Evolutionary conservation across 2,329 filamentous ascomycete genomes (phyloP).

Genomic region (Diaporthe ampelina): DNA sequence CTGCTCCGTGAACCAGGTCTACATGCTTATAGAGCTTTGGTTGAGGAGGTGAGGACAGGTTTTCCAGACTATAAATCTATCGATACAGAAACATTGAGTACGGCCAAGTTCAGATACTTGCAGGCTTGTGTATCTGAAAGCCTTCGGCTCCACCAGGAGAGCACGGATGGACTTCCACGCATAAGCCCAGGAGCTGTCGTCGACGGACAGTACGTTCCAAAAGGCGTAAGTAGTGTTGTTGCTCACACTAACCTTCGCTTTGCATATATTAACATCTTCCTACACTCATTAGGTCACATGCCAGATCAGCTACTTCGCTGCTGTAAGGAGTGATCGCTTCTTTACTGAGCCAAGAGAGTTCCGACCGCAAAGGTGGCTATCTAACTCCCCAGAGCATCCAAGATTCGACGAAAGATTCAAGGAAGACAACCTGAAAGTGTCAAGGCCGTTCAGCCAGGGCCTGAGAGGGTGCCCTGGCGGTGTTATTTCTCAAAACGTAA

Average conservation of each 20-base stretch:
- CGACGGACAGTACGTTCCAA: conserved; percentile 34
- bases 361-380: conserved; percentile 37
- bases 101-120: conserved; percentile 33
- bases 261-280: not conserved
- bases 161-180: conserved; percentile 35
- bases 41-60: not conserved
- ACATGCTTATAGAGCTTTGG: conserved; percentile 4
- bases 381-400: not conserved
- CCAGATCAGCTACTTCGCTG: conserved; percentile 38
- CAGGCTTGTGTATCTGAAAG: conserved; percentile 34
- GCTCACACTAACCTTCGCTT: not conserved
- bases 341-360: conserved; percentile 35
- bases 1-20: not conserved
- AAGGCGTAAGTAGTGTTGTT: conserved; percentile 33
- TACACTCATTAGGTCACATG: conserved; percentile 19
- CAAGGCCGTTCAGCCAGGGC: conserved; percentile 39
- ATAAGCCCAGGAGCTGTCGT: conserved; percentile 40
- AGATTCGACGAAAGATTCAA: not conserved
- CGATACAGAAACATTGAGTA: not conserved
- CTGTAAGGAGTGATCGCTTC: conserved; percentile 34
- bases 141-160: conserved; percentile 38
- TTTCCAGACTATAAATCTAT: not conserved
- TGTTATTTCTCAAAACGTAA: not conserved
- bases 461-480: conserved; percentile 34
- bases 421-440: conserved; percentile 20